A percentile compares a stretch with the other conserved stretches of the same genome.
phyloP scores from a whole-genome alignment of 768 basidiomycete species.

The Glaciozyma antarctica region DNA sequence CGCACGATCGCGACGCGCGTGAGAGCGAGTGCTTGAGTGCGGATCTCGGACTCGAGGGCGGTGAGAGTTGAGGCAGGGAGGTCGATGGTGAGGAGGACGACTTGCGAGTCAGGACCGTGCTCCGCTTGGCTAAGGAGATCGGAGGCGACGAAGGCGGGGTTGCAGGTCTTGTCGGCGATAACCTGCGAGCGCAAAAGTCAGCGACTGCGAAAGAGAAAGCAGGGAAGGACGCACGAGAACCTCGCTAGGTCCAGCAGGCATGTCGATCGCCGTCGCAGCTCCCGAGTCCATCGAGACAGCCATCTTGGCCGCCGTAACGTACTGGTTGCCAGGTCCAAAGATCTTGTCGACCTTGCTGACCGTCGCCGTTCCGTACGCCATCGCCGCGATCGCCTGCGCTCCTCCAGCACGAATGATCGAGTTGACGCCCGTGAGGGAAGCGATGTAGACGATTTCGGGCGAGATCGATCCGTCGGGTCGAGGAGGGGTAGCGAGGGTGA shows the following conservation, averaged over 20 bases:
- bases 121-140: conserved; percentile 96
- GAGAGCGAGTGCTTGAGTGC: conserved; percentile 73
- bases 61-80: conserved; percentile 51
- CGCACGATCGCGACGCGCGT: conserved; percentile 82
- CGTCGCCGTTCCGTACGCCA: conserved; percentile 91
- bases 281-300: conserved; percentile 96
- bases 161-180: conserved; percentile 77
- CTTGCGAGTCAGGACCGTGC: conserved; percentile 96
- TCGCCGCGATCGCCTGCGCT: conserved; percentile 86
- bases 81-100: conserved; percentile 75
- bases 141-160: conserved; percentile 85
- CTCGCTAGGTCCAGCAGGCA: conserved; percentile 97
- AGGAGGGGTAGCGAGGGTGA: conserved; percentile 94
- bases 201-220: neutral
- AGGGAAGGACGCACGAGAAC: conserved; percentile 62
- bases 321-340: conserved; percentile 89
- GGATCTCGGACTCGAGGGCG: conserved; percentile 75
- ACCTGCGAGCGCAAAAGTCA: conserved; percentile 50
- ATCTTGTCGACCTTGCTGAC: conserved; percentile 99
- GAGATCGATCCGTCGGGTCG: conserved; percentile 83
- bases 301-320: conserved; percentile 99
- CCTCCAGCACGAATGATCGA: conserved; percentile 90
- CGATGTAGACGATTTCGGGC: conserved; percentile 96
- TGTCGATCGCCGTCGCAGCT: conserved; percentile 91
- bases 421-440: conserved; percentile 77